Base-by-base conservation (phyloP, 176 grass and related monocot genomes). In the Oryza meridionalis region DNA sequence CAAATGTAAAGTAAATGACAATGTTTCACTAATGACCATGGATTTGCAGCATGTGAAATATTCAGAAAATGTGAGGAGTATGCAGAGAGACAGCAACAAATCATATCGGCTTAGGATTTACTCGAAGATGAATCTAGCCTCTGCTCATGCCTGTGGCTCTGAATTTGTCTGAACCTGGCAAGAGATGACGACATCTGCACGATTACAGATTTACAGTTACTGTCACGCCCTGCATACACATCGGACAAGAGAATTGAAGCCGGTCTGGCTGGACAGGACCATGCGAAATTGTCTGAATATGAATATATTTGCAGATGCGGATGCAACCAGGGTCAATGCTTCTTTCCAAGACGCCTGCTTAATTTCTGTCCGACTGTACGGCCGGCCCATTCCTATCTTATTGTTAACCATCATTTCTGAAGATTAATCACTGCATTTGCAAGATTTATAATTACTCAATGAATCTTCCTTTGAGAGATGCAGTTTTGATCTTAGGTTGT, bases 101-200 rank as follows among this genome's bases (percentile, higher is more conserved):
- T 26, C 40, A 45, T 46, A 49, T 73, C 70, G 25, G 6, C 13
- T 47, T 73, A 72, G 43, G 70, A 73, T 73, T 47, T 43, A 73
- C 43, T 29, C 43, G n/a, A 47, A 49, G 69, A 45, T 25, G 38
- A 45, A 72, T 70, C 35, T 45, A 72, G 69, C 40, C 21, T 45
- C n/a, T 45, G 11, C 68, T 43, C 19, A n/a, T n/a, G 33, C 35
- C 65, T 32, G 65, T 32, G 65, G 51, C 6, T 15, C 68, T 43
- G 49, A 38, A 72, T 44, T 44, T 47, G 70, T 73, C 22, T 73
- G 70, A 49, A 73, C 22, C 70, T 73, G 43, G 22, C 43, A 73
- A 73, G 9, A 73, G 58, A 73, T 27, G 22, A 16, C 13, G 22
- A 27, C 22, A 49, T 27, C 42, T 27, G 70, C 43, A 49, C 16